Conservation (phyloP, 2,329 filamentous ascomycete species). For the Neofusicoccum laricinum region DNA sequence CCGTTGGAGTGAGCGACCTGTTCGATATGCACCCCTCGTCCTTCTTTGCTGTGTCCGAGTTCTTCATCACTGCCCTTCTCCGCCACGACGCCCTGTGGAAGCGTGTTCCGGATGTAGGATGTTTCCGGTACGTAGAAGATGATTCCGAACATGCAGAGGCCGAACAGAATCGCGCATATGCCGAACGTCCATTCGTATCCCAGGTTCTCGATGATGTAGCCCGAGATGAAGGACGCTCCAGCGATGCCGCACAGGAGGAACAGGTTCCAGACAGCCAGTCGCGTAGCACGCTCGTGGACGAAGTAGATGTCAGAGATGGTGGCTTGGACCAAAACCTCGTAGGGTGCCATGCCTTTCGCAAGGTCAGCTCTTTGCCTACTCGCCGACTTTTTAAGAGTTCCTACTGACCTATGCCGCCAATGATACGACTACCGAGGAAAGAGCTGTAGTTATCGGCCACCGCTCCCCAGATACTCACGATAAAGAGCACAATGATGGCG, state of each 20-base stretch:
- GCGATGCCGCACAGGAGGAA: constrained; percentile 40
- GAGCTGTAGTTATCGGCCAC: constrained; percentile 43
- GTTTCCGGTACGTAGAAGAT: constrained; percentile 32
- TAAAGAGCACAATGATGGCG: constrained; percentile 48
- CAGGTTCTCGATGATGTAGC: constrained; percentile 40
- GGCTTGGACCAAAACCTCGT: constrained; percentile 53
- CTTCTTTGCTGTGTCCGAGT: constrained; percentile 20
- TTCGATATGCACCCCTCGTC: neutral
- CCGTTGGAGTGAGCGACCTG: neutral
- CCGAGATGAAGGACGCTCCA: constrained; percentile 37
- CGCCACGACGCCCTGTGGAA: constrained; percentile 11
- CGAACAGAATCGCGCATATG: constrained; percentile 40
- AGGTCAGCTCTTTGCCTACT: neutral
- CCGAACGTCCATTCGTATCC: constrained; percentile 43
- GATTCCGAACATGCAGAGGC: constrained; percentile 27
- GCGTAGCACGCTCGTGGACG: constrained; percentile 42
- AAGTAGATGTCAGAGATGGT: constrained; percentile 48
- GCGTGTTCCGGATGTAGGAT: constrained; percentile 21
- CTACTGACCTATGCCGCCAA: constrained; percentile 40
- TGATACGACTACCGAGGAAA: constrained; percentile 47
- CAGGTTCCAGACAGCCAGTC: constrained; percentile 40
- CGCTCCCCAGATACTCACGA: constrained; percentile 49
- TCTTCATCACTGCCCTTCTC: constrained; percentile 21
- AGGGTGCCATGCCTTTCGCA: constrained; percentile 44
- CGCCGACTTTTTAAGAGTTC: neutral